A percentile compares a stretch with the other conserved stretches of the same genome.
Conservation (phyloP, 176 grass and related monocot genomes). For the Oryza nivara region DNA sequence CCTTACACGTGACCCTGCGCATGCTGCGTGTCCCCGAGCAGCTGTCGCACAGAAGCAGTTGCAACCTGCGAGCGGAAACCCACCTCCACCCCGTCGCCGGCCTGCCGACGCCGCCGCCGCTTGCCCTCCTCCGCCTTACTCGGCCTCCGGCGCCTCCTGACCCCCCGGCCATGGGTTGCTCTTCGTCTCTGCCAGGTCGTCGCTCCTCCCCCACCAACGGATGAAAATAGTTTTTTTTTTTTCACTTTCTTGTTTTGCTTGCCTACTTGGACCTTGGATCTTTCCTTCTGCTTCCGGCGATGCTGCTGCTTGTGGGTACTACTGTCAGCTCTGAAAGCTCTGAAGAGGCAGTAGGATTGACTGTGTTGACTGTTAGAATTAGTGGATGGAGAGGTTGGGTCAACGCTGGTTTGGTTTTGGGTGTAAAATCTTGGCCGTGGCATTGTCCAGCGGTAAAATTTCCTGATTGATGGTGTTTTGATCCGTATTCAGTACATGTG, state of each 20-base stretch:
- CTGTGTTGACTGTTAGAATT: neutral
- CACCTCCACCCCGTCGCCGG: neutral
- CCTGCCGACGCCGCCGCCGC: neutral
- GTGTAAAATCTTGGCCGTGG: neutral
- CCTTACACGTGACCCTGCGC: neutral
- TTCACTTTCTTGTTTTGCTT: neutral
- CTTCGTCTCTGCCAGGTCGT: constrained; percentile 40
- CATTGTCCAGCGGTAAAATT: neutral
- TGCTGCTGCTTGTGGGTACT: neutral
- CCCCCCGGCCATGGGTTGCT: constrained; percentile 36
- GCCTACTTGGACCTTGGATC: constrained; percentile 17
- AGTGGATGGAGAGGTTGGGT: neutral
- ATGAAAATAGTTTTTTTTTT: neutral
- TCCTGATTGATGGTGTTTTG: neutral
- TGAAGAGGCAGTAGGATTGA: neutral
- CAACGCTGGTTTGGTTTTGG: constrained; percentile 31
- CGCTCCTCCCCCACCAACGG: neutral
- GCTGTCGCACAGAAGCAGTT: neutral
- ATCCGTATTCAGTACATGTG: neutral
- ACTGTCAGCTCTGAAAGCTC: neutral
- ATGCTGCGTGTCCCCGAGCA: neutral
- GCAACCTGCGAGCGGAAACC: neutral
- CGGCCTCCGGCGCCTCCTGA: neutral
- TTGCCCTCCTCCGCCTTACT: neutral
- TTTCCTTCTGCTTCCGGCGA: neutral